phyloP scores from a whole-genome alignment of 805 yeast species.

The Wickerhamomyces canadensis region DNA sequence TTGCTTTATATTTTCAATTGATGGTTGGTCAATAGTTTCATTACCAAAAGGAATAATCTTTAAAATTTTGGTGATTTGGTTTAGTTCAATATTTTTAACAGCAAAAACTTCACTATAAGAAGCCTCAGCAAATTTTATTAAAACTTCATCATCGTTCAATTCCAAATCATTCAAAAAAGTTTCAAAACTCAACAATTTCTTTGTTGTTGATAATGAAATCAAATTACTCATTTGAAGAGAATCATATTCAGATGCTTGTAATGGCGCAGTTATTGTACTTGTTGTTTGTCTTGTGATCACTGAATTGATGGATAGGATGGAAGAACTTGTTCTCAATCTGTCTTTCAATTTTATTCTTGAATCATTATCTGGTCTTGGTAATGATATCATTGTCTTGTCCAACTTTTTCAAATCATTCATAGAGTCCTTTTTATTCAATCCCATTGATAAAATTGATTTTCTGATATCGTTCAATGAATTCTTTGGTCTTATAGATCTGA shows the following conservation, averaged over 20 bases:
- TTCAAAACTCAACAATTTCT: constrained; percentile 28
- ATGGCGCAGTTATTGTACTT: constrained; percentile 5
- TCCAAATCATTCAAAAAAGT: constrained; percentile 22
- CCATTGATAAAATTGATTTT: constrained; percentile 25
- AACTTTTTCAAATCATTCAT: constrained; percentile 18
- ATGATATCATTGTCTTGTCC: constrained; percentile 42
- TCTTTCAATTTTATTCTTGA: constrained; percentile 50
- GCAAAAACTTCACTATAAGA: constrained; percentile 40
- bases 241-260: constrained; percentile 27
- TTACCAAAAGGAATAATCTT: constrained; percentile 51
- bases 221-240: constrained; percentile 27
- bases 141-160: constrained; percentile 23
- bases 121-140: constrained; percentile 41
- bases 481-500: constrained; percentile 21
- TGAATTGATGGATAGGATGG: constrained; percentile 37
- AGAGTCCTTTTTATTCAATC: constrained; percentile 20
- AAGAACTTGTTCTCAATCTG: constrained; percentile 46
- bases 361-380: constrained; percentile 49
- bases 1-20: constrained; percentile 37
- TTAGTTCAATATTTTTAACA: constrained; percentile 21
- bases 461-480: constrained; percentile 24
- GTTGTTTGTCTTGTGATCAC: constrained; percentile 18
- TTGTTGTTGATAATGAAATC: constrained; percentile 31
- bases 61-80: constrained; percentile 31
- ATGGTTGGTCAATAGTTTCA: constrained; percentile 35